Conservation (phyloP, 108 stramenopile genomes). For the Nitzschia putrida region DNA sequence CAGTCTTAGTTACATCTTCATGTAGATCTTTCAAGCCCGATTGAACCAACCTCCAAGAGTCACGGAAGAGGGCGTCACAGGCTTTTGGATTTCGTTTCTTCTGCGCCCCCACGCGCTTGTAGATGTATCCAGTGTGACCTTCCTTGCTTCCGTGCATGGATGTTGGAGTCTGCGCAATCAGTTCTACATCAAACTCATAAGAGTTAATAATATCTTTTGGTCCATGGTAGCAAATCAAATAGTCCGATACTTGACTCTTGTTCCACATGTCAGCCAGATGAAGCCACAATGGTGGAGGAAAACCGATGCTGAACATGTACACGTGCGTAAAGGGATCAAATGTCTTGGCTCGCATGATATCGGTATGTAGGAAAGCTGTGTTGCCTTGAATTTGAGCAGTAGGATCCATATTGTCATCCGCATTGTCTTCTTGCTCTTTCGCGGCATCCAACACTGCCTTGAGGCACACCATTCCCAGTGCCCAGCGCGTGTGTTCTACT, state of each 20-base stretch:
- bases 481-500: slow-evolving; percentile 80
- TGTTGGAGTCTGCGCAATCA: slow-evolving; percentile 60
- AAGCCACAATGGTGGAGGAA: slow-evolving; percentile 75
- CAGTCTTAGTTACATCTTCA: slow-evolving; percentile 37
- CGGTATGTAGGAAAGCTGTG: slow-evolving; percentile 74
- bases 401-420: background rate
- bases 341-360: slow-evolving; percentile 79
- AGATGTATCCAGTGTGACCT: slow-evolving; percentile 80
- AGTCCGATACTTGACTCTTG: slow-evolving; percentile 39
- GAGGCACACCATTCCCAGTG: slow-evolving; percentile 77
- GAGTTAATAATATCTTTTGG: slow-evolving; percentile 69
- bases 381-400: slow-evolving; percentile 31
- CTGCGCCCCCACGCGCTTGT: slow-evolving; percentile 44
- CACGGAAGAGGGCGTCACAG: slow-evolving; percentile 69
- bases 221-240: slow-evolving; percentile 78
- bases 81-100: slow-evolving; percentile 10
- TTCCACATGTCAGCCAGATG: slow-evolving; percentile 75
- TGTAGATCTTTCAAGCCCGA: slow-evolving; percentile 41
- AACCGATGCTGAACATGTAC: slow-evolving; percentile 96
- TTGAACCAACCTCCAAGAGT: slow-evolving; percentile 51
- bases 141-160: slow-evolving; percentile 90
- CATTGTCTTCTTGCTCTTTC: background rate
- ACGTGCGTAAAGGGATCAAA: slow-evolving; percentile 98
- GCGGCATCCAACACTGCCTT: slow-evolving; percentile 58
- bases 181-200: slow-evolving; percentile 81